A percentile compares a stretch with the other conserved stretches of the same genome.
Evolutionary conservation across 1,139 yeast species (phyloP).

Genomic region (Protomyces macrosporus): DNA sequence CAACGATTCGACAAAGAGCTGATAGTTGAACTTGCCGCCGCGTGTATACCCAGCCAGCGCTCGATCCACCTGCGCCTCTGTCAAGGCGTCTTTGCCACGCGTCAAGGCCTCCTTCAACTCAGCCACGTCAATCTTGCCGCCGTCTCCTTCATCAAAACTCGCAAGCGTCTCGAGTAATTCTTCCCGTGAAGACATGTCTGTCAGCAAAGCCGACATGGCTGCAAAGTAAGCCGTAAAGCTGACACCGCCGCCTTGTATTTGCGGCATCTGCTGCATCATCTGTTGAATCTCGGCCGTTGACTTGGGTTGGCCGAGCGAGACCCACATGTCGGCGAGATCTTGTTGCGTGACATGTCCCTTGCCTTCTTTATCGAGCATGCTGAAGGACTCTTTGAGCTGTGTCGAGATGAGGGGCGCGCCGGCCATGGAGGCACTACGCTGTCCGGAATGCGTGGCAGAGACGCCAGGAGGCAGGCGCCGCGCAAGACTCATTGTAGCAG

Average conservation of each 20-base stretch:
- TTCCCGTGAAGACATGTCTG: conserved; percentile 53
- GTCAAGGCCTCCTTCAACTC: conserved; percentile 47
- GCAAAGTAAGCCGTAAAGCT: conserved; percentile 68
- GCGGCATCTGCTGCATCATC: conserved; percentile 51
- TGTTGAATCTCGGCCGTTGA: conserved; percentile 40
- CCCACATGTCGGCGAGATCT: conserved; percentile 57
- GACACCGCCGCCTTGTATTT: conserved; percentile 40
- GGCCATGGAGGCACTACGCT: conserved; percentile 16
- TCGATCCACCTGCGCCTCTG: conserved; percentile 48
- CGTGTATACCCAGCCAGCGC: conserved; percentile 18
- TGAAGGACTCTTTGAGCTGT: conserved; percentile 48
- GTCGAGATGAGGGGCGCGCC: conserved; percentile 20
- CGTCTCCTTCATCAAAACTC: conserved; percentile 47
- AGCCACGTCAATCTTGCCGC: conserved; percentile 46
- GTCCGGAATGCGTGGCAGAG: neutral
- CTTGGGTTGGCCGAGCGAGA: conserved; percentile 48
- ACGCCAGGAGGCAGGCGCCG: neutral
- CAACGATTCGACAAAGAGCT: conserved; percentile 26
- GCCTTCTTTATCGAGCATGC: conserved; percentile 75
- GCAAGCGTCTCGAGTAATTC: conserved; percentile 62
- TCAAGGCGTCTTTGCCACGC: conserved; percentile 49
- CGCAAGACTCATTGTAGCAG: too few relatives aligned
- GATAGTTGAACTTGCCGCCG: conserved; percentile 24
- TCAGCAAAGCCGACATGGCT: conserved; percentile 57
- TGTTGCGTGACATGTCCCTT: conserved; percentile 59